These are phyloP conservation scores for Coemansia sp. DNA, from an alignment of 192 early-diverging fungal species.

Conservation along the genomic window DNA sequence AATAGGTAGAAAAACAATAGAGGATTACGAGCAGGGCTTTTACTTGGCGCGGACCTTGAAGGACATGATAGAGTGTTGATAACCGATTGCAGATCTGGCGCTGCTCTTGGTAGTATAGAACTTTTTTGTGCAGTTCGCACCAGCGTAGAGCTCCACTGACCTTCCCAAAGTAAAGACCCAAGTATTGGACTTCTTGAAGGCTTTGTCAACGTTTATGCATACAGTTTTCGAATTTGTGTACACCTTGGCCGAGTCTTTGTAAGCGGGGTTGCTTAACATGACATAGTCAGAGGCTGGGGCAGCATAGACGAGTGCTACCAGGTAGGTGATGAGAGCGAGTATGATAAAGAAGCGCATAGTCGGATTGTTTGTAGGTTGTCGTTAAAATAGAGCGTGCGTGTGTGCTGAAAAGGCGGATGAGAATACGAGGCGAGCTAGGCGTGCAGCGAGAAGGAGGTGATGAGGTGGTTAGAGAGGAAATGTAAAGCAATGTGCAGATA, in stretches of 20 bases:
- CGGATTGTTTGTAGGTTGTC: too few species aligned
- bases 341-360: background rate
- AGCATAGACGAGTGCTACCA: background rate
- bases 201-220: slow-evolving; percentile 5
- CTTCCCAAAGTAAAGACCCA: background rate
- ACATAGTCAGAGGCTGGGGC: background rate
- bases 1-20: too few species aligned
- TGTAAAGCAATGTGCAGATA: background rate
- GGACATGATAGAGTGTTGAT: background rate
- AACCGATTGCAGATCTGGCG: background rate
- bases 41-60: background rate
- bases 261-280: background rate
- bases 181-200: background rate
- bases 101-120: background rate
- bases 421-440: background rate
- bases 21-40: too few species aligned
- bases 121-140: background rate
- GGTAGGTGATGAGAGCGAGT: background rate
- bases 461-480: background rate
- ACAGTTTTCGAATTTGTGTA: background rate
- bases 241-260: background rate
- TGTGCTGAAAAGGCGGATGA: background rate
- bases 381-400: too few species aligned
- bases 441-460: background rate
- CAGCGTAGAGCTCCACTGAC: background rate